Percentiles rank a stretch among this genome's conserved stretches.
These are phyloP conservation scores for Trichophyton verrucosum DNA, from an alignment of 2,329 filamentous ascomycete species.

Conservation along the genomic window DNA sequence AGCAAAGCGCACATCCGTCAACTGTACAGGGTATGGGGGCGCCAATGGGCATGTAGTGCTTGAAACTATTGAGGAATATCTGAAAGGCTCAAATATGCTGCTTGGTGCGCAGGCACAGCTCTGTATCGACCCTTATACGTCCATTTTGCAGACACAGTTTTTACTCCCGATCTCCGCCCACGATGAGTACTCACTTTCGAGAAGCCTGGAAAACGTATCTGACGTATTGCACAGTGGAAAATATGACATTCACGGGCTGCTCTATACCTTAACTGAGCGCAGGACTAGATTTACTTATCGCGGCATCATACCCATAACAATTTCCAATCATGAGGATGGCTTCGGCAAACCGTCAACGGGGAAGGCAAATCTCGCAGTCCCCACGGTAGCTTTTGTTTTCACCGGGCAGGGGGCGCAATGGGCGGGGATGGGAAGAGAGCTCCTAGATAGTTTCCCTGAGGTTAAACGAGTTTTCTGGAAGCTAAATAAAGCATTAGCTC, in stretches of 20 bases:
- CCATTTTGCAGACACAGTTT: neutral
- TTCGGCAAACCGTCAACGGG: neutral
- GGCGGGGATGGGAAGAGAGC: slow-evolving; percentile 6
- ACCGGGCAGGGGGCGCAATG: slow-evolving; percentile 15
- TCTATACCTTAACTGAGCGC: neutral
- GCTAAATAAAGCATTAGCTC: neutral
- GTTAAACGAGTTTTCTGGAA: neutral
- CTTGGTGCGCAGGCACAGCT: no score
- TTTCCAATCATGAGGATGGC: neutral
- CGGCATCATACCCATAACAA: neutral
- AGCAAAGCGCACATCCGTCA: slow-evolving; percentile 11
- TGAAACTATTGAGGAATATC: neutral
- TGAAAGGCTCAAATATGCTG: no score
- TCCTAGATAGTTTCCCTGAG: neutral
- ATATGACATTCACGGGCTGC: neutral
- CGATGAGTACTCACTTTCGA: neutral
- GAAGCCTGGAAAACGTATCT: neutral
- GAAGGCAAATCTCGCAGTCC: neutral
- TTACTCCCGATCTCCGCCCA: slow-evolving; percentile 2
- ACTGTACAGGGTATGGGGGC: slow-evolving; percentile 15
- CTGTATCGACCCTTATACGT: neutral
- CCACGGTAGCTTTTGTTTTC: slow-evolving; percentile 10
- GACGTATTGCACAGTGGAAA: neutral
- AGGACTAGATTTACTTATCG: neutral
- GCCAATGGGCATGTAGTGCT: slow-evolving; percentile 10